phyloP scores from a whole-genome alignment of 495 filamentous ascomycete species.

The Glonium stellatum region DNA sequence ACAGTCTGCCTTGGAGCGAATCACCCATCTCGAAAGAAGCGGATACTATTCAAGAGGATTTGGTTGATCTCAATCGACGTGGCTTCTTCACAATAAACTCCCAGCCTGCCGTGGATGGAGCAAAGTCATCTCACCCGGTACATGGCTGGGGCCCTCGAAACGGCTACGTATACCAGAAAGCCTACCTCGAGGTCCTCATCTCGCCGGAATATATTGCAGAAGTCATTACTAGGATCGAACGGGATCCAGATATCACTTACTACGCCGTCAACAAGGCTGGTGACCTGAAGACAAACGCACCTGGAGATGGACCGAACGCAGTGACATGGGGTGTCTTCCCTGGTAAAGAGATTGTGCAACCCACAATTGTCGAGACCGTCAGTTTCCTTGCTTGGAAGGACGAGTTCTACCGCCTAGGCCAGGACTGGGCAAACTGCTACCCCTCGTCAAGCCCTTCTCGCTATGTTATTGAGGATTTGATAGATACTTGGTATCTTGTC shows the following conservation, averaged over 20 bases:
- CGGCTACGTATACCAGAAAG: slow-evolving; percentile 98
- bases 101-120: slow-evolving; percentile 91
- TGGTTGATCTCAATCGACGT: slow-evolving; percentile 74
- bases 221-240: slow-evolving; percentile 70
- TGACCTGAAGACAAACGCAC: slow-evolving; percentile 75
- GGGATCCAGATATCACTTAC: slow-evolving; percentile 77
- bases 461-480: slow-evolving; percentile 69
- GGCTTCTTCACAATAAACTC: slow-evolving; percentile 96
- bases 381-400: slow-evolving; percentile 99
- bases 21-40: slow-evolving; percentile 76
- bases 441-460: slow-evolving; percentile 71
- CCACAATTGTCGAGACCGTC: slow-evolving; percentile 97
- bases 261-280: slow-evolving; percentile 81
- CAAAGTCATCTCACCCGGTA: slow-evolving; percentile 74
- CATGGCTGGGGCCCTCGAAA: slow-evolving; percentile 93
- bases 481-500: slow-evolving; percentile 86
- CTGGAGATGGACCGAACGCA: slow-evolving; percentile 82
- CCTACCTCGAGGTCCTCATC: slow-evolving; percentile 87
- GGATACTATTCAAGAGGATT: slow-evolving; percentile 62
- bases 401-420: slow-evolving; percentile 85
- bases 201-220: slow-evolving; percentile 70
- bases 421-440: slow-evolving; percentile 91
- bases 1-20: slow-evolving; percentile 92
- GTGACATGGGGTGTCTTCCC: slow-evolving; percentile 99
- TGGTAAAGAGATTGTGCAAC: slow-evolving; percentile 97